These are phyloP conservation scores for Tuber brumale DNA, from an alignment of 495 filamentous ascomycete genomes.

Conservation along the genomic window DNA sequence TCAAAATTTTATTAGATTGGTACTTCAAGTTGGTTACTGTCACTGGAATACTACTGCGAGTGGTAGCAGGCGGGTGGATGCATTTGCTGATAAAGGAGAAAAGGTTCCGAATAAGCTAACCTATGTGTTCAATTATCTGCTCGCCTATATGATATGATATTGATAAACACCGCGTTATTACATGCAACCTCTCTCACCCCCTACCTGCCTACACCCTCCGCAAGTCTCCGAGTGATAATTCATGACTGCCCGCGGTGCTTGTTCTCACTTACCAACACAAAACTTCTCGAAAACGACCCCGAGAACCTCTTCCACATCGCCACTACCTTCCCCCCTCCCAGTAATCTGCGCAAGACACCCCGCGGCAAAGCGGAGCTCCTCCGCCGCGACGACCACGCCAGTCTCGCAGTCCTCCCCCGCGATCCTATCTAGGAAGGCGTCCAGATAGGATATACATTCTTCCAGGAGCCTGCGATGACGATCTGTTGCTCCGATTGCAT, in stretches of 20 bases:
- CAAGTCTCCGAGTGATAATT: background rate
- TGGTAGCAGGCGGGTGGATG: too few species aligned
- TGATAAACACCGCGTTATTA: background rate
- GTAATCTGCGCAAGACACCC: slow-evolving; percentile 76
- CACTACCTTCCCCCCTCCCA: slow-evolving; percentile 68
- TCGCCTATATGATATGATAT: background rate
- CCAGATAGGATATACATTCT: slow-evolving; percentile 61
- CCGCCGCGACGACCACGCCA: slow-evolving; percentile 91
- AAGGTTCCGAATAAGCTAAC: background rate
- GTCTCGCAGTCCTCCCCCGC: slow-evolving; percentile 45
- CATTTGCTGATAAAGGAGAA: too few species aligned
- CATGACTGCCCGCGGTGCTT: background rate
- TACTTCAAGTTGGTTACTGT: too few species aligned
- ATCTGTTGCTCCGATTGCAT: slow-evolving; percentile 83
- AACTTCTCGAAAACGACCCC: slow-evolving; percentile 98
- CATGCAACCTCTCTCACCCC: background rate
- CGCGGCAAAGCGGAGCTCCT: slow-evolving; percentile 77
- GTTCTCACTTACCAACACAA: slow-evolving; percentile 27
- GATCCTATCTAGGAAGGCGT: slow-evolving; percentile 58
- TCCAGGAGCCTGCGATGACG: slow-evolving; percentile 77
- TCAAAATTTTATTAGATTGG: too few species aligned
- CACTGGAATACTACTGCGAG: too few species aligned
- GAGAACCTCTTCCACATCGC: slow-evolving; percentile 93
- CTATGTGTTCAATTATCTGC: background rate
- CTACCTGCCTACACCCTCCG: background rate